A percentile compares a stretch with the other conserved stretches of the same genome.
These are phyloP conservation scores for Phyllosticta paracitricarpa DNA, from an alignment of 2,329 filamentous ascomycete species.

Conservation along the genomic window DNA sequence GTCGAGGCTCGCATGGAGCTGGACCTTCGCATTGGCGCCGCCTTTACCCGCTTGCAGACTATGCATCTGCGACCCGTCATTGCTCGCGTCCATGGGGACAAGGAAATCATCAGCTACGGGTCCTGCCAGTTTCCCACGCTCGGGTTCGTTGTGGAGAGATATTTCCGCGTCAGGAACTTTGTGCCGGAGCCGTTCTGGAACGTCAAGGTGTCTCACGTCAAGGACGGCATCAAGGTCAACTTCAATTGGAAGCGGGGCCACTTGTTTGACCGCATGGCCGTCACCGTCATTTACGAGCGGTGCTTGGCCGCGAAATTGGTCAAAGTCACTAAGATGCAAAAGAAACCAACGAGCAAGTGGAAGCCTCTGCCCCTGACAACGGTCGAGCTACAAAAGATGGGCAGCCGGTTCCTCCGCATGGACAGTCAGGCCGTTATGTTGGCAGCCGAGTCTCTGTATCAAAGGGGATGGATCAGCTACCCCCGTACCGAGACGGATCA, in stretches of 20 bases:
- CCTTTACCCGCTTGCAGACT: conserved; percentile 84
- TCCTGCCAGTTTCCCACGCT: conserved; percentile 96
- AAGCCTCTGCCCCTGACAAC: conserved; percentile 89
- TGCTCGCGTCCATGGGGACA: conserved; percentile 41
- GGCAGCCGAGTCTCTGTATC: conserved; percentile 76
- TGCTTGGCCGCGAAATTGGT: conserved; percentile 69
- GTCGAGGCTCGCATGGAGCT: conserved; percentile 85
- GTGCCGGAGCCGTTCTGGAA: conserved; percentile 87
- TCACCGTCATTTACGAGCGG: conserved; percentile 73
- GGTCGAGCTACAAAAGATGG: conserved; percentile 92
- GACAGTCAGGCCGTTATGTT: conserved; percentile 85
- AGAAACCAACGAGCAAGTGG: conserved; percentile 89
- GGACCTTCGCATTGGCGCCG: conserved; percentile 80
- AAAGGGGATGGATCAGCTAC: conserved; percentile 93
- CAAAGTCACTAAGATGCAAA: conserved; percentile 73
- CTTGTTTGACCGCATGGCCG: conserved; percentile 78
- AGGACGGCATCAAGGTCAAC: conserved; percentile 67
- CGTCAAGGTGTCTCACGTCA: conserved; percentile 72
- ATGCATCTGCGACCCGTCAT: conserved; percentile 65
- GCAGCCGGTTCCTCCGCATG: conserved; percentile 80
- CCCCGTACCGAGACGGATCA: conserved; percentile 95
- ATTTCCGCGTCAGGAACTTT: conserved; percentile 89
- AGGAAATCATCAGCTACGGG: conserved; percentile 72
- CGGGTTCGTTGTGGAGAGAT: conserved; percentile 93
- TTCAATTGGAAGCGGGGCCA: conserved; percentile 77